Conservation (phyloP, 371 early-diverging fungal species). For the Basidiobolus meristosporus region DNA sequence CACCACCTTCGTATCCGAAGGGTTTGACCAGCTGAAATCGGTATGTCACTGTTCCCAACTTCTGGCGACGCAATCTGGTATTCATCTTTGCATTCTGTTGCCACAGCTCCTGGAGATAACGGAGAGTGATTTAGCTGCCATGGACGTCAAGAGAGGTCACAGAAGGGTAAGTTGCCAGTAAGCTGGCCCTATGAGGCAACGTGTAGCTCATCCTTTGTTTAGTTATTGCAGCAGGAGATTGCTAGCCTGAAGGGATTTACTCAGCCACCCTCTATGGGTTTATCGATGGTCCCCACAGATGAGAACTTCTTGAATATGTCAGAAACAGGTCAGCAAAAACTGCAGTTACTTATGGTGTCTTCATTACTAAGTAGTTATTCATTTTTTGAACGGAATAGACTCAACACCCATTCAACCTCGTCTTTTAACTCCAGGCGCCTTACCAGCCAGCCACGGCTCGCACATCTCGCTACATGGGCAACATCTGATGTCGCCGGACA, state of each 20-base stretch:
- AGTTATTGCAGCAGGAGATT: slow-evolving; percentile 23
- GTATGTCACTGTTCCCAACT: slow-evolving; percentile 8
- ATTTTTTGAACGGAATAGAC: neutral
- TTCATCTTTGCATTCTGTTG: slow-evolving; percentile 1
- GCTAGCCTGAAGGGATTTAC: slow-evolving; percentile 15
- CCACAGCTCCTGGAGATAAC: slow-evolving; percentile 21
- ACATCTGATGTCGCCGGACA: slow-evolving; percentile 1
- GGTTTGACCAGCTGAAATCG: slow-evolving; percentile 18
- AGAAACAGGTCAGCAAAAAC: slow-evolving; percentile 3
- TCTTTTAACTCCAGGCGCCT: neutral
- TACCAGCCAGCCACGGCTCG: neutral
- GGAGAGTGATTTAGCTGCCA: slow-evolving; percentile 21
- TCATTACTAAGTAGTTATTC: no score
- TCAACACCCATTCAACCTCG: neutral
- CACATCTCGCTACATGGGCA: neutral
- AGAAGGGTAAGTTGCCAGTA: slow-evolving; percentile 15
- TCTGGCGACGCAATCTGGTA: neutral
- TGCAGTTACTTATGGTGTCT: no score
- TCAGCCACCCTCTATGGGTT: slow-evolving; percentile 6
- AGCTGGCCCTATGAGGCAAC: no score
- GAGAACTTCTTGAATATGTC: slow-evolving; percentile 1
- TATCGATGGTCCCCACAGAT: slow-evolving; percentile 5
- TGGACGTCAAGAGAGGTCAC: slow-evolving; percentile 25
- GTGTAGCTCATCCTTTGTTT: no score
- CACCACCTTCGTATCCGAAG: slow-evolving; percentile 14